Evolutionary conservation across 169 alveolate genomes (phyloP).

Genomic region (Plasmodium berghei): DNA sequence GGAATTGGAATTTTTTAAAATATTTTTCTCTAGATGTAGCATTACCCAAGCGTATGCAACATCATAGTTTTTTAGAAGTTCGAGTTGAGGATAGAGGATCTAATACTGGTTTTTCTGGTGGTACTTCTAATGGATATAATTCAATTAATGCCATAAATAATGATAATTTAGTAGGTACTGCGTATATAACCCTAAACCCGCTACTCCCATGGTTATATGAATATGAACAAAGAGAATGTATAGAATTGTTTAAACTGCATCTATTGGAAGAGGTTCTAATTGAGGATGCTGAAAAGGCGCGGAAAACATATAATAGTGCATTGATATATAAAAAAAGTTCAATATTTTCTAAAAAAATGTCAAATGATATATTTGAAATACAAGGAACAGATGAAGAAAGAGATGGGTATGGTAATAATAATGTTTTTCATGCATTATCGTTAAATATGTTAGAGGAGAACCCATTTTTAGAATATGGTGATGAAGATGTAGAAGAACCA

Average conservation of each 20-base stretch:
- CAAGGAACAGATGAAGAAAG: constrained; percentile 15
- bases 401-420: background rate
- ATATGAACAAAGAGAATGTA: constrained; percentile 82
- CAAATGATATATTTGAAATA: constrained; percentile 23
- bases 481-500: background rate
- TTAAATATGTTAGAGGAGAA: constrained; percentile 26
- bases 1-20: constrained; percentile 82
- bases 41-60: constrained; percentile 90
- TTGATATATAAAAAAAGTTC: constrained; percentile 63
- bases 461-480: background rate
- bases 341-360: constrained; percentile 42
- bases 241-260: constrained; percentile 83
- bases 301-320: constrained; percentile 65
- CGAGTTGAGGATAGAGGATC: constrained; percentile 75
- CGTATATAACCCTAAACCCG: constrained; percentile 86
- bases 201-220: constrained; percentile 88
- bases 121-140: constrained; percentile 1
- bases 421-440: background rate
- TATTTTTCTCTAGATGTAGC: constrained; percentile 81
- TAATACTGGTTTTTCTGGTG: constrained; percentile 22
- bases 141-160: constrained; percentile 58
- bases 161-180: constrained; percentile 82
- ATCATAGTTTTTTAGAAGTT: constrained; percentile 87
- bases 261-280: constrained; percentile 84
- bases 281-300: constrained; percentile 84